phyloP scores from a whole-genome alignment of 345 rosid genomes.

The Ceriops zippeliana region DNA sequence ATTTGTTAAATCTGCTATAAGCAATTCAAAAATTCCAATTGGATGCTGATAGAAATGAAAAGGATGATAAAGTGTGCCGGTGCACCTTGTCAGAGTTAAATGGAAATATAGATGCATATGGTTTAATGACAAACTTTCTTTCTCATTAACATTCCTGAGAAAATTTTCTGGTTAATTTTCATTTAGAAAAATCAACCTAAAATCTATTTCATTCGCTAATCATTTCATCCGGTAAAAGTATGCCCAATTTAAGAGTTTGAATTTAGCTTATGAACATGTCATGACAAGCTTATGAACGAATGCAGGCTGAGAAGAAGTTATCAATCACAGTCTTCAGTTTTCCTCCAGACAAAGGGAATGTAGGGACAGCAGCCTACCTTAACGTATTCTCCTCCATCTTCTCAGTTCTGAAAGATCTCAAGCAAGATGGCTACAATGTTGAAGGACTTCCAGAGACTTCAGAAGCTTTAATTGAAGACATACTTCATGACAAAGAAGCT shows the following conservation, averaged over 20 bases:
- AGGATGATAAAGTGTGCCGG: not conserved
- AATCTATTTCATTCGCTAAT: not conserved
- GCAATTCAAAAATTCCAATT: not conserved
- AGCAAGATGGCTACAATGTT: constrained; percentile 79
- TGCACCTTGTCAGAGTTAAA: too few species aligned
- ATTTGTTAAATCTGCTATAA: not conserved
- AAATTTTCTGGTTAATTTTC: not conserved
- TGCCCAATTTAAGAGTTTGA: not conserved
- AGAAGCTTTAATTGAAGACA: constrained; percentile 84
- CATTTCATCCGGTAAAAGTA: not conserved
- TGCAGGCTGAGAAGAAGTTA: constrained; percentile 82
- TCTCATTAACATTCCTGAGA: not conserved
- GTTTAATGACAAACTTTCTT: too few species aligned
- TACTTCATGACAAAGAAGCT: constrained; percentile 95
- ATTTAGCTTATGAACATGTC: constrained; percentile 4
- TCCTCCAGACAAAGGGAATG: constrained; percentile 98
- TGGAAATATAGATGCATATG: not conserved
- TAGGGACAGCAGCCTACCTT: constrained; percentile 94
- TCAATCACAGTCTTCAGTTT: constrained; percentile 98
- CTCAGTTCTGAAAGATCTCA: constrained; percentile 77
- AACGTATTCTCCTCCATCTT: constrained; percentile 92
- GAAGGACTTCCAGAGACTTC: constrained; percentile 92
- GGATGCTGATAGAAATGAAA: constrained; percentile 9
- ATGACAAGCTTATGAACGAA: constrained; percentile 12
- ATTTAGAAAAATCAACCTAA: not conserved